Evolutionary conservation across 495 filamentous ascomycete genomes (phyloP), one percentile per base, ranked within the genome.

Genomic region (Physcia stellaris): DNA sequence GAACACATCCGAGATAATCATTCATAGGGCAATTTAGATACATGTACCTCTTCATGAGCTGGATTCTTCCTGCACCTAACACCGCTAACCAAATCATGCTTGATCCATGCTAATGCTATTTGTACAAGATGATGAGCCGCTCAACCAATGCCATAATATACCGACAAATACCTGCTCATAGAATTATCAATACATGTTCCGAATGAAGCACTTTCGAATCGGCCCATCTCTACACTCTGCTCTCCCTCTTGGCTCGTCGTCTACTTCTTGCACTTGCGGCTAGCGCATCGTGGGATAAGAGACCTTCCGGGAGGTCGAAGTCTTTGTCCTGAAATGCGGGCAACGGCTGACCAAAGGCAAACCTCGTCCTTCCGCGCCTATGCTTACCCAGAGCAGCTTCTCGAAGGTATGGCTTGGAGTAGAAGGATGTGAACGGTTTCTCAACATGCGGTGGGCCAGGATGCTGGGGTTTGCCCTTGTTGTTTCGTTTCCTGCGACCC

Each of bases 381-480:
- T 60, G 62, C 55, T 65, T 70, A 40, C 62, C 79, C 21, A 88
- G 52, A 7, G 90, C 88, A 9, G 76, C 70, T 3, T 77, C 79
- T 24, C 88, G 81, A 31, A 81, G 66, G 48, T 92, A 71, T 6
- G 68, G 72, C 53, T 88, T 86, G 11, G 64, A 38, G 56, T 81
- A 95, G 61, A 94, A 94, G 0, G 83, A 92, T 2, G 67, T 83
- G 53, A 95, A 88, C 16, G 84, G 81, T 46, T 68, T 74, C 12
- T 68, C 60, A 7, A 68, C 40, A n/a, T n/a, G n/a, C 15, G 47
- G 39, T 24, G 35, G 16, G 17, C 32, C 13, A 11, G 39, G 21
- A 9, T 31, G 10, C 7, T 40, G 32, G 47, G 39, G 21, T 18
- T 40, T 34, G 20, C 23, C 16, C 17, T 24, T 17, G 24, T 13